Base-by-base conservation (phyloP, 176 grass and related monocot species). In the Rhipidocladum racemiflorum region DNA sequence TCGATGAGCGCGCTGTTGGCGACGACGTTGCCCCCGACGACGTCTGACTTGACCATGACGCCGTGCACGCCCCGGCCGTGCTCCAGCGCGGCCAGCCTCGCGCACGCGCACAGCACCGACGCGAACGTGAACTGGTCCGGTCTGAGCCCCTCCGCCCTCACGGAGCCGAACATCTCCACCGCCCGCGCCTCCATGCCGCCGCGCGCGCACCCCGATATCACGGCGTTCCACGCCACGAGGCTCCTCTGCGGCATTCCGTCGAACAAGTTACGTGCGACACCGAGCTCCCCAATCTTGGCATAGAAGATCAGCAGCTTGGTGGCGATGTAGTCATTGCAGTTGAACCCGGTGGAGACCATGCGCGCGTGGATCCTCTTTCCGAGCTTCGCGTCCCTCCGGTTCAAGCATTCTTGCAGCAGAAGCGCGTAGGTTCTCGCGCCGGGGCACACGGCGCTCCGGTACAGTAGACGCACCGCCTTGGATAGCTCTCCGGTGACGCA, bases 71-170 rank as follows among this genome's bases (percentile, higher is more conserved):
- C 83, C 53, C 78, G 83, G 67, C 90, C 86, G 29, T 65, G 86
- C 24, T 75, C 83, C 21, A 92, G 83, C 69, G 70, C 75, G 2
- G 90, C 83, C 36, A 92, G 75, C 75, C 79, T 70, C n/a, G 90
- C 90, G 80, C 87, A 86, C 56, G 87, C 87, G 65, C 84, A 63
- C 17, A 92, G 80, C 64, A 84, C 87, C 7, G 90, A 92, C 63
- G 74, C 69, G 79, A 92, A 84, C 76, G 90, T 92, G 83, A 89
- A 89, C 69, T 92, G 87, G 76, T 92, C 90, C 43, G 86, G 90
- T 29, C 49, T 12, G 38, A 89, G 21, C 20, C 80, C 83, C 29
- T 30, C 54, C 15, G 70, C 68, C 3, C 90, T 80, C 90, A 92
- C 73, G 29, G 39, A 51, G 4, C 0, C 61, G 23, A 86, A 92